Conservation (phyloP, 495 filamentous ascomycete genomes). For the Sordaria brevicollis region DNA sequence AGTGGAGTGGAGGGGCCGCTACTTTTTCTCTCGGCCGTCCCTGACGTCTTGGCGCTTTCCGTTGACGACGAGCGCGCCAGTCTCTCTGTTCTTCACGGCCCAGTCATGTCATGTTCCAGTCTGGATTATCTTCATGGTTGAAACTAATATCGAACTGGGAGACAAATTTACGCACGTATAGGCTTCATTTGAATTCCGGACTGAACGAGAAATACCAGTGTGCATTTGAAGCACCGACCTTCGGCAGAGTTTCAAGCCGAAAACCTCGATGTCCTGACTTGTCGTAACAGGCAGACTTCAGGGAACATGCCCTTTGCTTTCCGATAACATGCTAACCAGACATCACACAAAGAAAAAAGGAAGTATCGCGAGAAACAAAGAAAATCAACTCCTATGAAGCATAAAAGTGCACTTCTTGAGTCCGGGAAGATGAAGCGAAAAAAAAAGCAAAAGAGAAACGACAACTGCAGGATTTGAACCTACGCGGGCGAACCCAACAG, state of each 20-base stretch:
- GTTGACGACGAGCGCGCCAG: background rate
- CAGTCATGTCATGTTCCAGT: background rate
- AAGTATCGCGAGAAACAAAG: too few species aligned
- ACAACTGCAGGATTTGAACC: constrained; percentile 20
- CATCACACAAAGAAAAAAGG: too few species aligned
- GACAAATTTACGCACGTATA: too few species aligned
- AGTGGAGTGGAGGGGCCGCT: background rate
- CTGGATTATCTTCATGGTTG: background rate
- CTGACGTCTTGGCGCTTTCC: background rate
- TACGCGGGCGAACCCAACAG: constrained; percentile 21
- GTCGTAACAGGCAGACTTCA: too few species aligned
- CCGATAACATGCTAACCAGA: too few species aligned
- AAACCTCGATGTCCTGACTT: too few species aligned
- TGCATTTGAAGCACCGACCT: background rate
- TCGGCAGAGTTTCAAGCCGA: background rate
- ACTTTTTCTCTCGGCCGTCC: background rate
- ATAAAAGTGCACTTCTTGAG: too few species aligned
- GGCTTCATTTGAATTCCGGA: too few species aligned
- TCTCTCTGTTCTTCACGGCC: background rate
- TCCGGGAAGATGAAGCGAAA: background rate
- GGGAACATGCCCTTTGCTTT: too few species aligned
- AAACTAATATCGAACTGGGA: background rate
- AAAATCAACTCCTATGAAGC: too few species aligned
- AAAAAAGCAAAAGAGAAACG: constrained; percentile 4
- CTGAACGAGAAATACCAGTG: background rate